Base-by-base conservation (phyloP, 805 yeast species). In the Ogataea methylovora region DNA sequence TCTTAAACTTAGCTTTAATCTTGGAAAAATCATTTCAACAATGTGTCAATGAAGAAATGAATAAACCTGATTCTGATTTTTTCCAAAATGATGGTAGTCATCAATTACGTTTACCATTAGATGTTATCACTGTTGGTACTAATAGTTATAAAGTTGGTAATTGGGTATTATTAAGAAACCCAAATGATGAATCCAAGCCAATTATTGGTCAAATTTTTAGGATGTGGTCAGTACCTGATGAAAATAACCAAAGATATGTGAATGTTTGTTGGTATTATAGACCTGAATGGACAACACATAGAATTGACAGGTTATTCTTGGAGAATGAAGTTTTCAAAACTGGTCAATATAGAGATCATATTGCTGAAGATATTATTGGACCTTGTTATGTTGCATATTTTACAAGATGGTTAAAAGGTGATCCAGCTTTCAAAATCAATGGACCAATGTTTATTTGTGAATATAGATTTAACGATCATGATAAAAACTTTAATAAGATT, bases 231-330 rank as follows among this genome's bases (percentile, higher is more conserved):
- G 69, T 76, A n/a, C 65, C 71, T 5, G 64, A 68, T 14, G 94
- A 87, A 43, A 94, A 88, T 36, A 74, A 76, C 8, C 78, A 79
- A 48, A 73, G 80, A 40, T 88, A 88, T 77, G 73, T 88, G 52
- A 90, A 92, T 54, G 95, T 85, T 26, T 92, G 97, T 65, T 92
- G 97, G 98, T 92, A 90, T 60, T 82, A 85, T 51, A 76, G 97
- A 46, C 96, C 98, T 1, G 97, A 92, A 56, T 97, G 94, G 68
- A 92, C 98, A 0, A 94, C 92, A 29, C 98, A 92, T 58, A 73
- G 94, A 47, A 81, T 71, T 29, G 97, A 92, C 60, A 69, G 95
- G 51, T 61, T 87, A 36, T 92, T 92, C 56, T 85, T 84, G 61
- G 86, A 81, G 46, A 87, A 92, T 54, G 98, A 92, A 62, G 97